Percentiles rank a stretch among this genome's conserved stretches.
Evolutionary conservation across 2,329 filamentous ascomycete genomes (phyloP).

Genomic region (Penicillium aurantiogriseum): DNA sequence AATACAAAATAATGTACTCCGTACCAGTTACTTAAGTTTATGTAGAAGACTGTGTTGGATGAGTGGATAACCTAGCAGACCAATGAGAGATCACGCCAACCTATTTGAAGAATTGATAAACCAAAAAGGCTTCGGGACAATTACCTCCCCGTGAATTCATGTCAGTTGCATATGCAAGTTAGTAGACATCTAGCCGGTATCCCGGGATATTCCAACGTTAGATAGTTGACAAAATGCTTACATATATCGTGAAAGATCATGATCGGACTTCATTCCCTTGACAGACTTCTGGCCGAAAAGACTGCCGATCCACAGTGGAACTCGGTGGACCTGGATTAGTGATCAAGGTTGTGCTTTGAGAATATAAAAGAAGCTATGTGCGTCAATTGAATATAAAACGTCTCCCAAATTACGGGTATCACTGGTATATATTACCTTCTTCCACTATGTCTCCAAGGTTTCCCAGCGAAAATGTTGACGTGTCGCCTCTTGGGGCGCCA

Average conservation of each 20-base stretch:
- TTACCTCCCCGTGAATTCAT: not conserved
- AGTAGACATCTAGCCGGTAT: not conserved
- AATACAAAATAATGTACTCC: too few relatives aligned
- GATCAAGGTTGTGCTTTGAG: not conserved
- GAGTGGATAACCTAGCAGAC: too few relatives aligned
- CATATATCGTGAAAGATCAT: not conserved
- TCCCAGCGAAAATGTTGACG: slow-evolving; percentile 20
- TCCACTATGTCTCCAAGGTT: not conserved
- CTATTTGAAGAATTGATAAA: not conserved
- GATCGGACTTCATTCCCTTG: not conserved
- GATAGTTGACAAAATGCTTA: not conserved
- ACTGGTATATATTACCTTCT: too few relatives aligned
- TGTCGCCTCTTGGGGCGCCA: slow-evolving; percentile 47
- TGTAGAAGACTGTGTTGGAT: too few relatives aligned
- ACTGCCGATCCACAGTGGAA: not conserved
- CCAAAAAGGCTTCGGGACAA: not conserved
- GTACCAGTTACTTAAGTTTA: too few relatives aligned
- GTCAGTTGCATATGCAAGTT: not conserved
- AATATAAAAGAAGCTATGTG: not conserved
- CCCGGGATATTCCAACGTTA: not conserved
- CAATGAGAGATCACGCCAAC: too few relatives aligned
- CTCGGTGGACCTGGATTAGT: not conserved
- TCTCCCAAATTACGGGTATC: too few relatives aligned
- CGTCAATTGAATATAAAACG: not conserved
- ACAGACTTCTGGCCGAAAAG: not conserved